Evolutionary conservation across 345 rosid species (phyloP).

Genomic region (Hibiscus syriacus): DNA sequence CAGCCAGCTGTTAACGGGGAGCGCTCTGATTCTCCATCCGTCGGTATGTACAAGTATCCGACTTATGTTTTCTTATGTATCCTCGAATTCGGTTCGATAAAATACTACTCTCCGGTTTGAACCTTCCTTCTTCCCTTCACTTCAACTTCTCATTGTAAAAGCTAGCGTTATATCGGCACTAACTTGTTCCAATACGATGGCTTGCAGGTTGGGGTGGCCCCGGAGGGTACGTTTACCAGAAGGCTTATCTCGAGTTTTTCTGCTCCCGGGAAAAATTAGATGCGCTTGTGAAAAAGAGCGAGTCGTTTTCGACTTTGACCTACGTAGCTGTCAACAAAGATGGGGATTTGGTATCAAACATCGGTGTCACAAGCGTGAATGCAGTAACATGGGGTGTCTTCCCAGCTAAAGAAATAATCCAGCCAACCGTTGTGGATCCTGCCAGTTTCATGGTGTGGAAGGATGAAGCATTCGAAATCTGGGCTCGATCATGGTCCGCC

Average conservation of each 20-base stretch:
- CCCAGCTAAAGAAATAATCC: slow-evolving; percentile 83
- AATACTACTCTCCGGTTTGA: neutral
- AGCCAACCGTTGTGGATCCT: slow-evolving; percentile 94
- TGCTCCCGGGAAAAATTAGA: slow-evolving; percentile 69
- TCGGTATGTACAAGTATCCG: slow-evolving; percentile 45
- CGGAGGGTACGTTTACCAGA: slow-evolving; percentile 92
- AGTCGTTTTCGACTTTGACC: slow-evolving; percentile 46
- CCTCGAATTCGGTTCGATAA: neutral
- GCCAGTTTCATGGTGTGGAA: slow-evolving; percentile 89
- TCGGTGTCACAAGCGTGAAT: slow-evolving; percentile 47
- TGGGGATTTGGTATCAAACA: slow-evolving; percentile 58
- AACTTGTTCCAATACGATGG: neutral
- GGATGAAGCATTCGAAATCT: slow-evolving; percentile 93
- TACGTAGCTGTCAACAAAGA: slow-evolving; percentile 71
- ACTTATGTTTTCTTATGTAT: neutral
- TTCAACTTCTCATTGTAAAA: neutral
- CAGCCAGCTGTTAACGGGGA: slow-evolving; percentile 94
- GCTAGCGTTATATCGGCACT: neutral
- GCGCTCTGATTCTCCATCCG: slow-evolving; percentile 69
- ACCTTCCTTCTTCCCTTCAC: neutral
- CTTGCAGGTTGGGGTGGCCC: slow-evolving; percentile 97
- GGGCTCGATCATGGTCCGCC: slow-evolving; percentile 83
- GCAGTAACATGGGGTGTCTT: slow-evolving; percentile 99
- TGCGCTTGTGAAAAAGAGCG: slow-evolving; percentile 60
- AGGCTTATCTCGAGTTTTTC: slow-evolving; percentile 94